Conservation (phyloP, 2,329 filamentous ascomycete species). For the Colletotrichum sp. region DNA sequence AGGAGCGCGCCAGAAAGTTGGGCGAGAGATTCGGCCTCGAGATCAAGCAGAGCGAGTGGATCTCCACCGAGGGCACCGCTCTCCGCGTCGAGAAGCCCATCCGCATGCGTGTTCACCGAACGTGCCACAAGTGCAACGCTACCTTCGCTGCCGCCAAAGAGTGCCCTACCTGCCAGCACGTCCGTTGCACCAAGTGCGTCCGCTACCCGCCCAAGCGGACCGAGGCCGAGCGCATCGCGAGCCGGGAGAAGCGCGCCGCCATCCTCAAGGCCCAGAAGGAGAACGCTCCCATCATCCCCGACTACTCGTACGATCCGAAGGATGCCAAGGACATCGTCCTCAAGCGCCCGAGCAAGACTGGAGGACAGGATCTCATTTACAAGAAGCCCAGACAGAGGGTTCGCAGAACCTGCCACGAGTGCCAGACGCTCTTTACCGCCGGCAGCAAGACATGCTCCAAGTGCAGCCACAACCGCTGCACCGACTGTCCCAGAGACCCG, state of each 20-base stretch:
- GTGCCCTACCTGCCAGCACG: conserved; percentile 80
- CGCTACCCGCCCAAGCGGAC: conserved; percentile 73
- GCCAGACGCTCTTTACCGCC: conserved; percentile 65
- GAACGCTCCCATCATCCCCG: conserved; percentile 57
- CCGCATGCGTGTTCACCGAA: conserved; percentile 77
- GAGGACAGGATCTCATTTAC: conserved; percentile 74
- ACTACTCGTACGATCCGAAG: conserved; percentile 50
- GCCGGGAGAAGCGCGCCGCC: conserved; percentile 55
- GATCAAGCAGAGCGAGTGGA: conserved; percentile 59
- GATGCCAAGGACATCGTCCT: conserved; percentile 56
- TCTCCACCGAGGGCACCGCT: conserved; percentile 58
- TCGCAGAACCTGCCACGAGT: conserved; percentile 78
- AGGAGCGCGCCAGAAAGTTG: conserved; percentile 62
- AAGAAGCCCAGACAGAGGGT: conserved; percentile 76
- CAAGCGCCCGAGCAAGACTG: conserved; percentile 68
- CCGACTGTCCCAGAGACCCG: conserved; percentile 81
- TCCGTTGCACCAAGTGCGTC: conserved; percentile 80
- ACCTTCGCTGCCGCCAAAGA: conserved; percentile 76
- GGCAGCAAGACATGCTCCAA: conserved; percentile 67
- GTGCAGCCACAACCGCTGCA: conserved; percentile 79
- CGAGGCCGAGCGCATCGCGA: conserved; percentile 58
- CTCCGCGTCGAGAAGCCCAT: conserved; percentile 77
- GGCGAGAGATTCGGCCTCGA: conserved; percentile 61
- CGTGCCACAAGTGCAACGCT: conserved; percentile 81
- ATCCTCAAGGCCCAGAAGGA: conserved; percentile 61